phyloP scores from a whole-genome alignment of 306 rosid genomes.

The Castanea mollissima region DNA sequence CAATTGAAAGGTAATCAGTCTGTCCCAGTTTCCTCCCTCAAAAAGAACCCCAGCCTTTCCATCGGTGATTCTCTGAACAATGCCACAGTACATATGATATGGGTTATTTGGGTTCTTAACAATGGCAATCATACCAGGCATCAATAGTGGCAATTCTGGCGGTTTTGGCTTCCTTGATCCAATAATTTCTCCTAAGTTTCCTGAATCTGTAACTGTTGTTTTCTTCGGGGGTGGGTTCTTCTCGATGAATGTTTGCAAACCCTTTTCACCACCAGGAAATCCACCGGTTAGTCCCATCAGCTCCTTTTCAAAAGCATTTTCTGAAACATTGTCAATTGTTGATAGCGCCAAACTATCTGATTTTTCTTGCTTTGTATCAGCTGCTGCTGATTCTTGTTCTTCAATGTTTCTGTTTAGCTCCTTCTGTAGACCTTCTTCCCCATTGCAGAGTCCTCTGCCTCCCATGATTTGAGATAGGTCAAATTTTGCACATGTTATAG shows the following conservation, averaged over 20 bases:
- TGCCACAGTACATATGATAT: slow-evolving; percentile 73
- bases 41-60: slow-evolving; percentile 72
- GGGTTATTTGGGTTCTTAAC: slow-evolving; percentile 65
- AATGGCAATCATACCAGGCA: slow-evolving; percentile 77
- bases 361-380: slow-evolving; percentile 25
- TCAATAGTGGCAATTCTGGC: slow-evolving; percentile 62
- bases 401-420: slow-evolving; percentile 53
- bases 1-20: slow-evolving; percentile 69
- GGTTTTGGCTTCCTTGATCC: slow-evolving; percentile 50
- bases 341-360: background rate
- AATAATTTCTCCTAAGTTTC: background rate
- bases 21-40: slow-evolving; percentile 78
- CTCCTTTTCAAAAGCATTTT: slow-evolving; percentile 82
- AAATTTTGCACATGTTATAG: slow-evolving; percentile 58
- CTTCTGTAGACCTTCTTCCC: slow-evolving; percentile 59
- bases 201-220: slow-evolving; percentile 25
- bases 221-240: slow-evolving; percentile 75
- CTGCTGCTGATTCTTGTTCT: slow-evolving; percentile 11
- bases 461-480: slow-evolving; percentile 62
- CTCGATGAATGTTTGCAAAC: slow-evolving; percentile 61
- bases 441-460: slow-evolving; percentile 90
- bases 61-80: slow-evolving; percentile 70
- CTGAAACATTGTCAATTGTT: slow-evolving; percentile 22
- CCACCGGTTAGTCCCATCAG: slow-evolving; percentile 94
- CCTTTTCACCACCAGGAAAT: slow-evolving; percentile 93